Base-by-base conservation (phyloP, 805 yeast species). In the Yarrowia osloensis region DNA sequence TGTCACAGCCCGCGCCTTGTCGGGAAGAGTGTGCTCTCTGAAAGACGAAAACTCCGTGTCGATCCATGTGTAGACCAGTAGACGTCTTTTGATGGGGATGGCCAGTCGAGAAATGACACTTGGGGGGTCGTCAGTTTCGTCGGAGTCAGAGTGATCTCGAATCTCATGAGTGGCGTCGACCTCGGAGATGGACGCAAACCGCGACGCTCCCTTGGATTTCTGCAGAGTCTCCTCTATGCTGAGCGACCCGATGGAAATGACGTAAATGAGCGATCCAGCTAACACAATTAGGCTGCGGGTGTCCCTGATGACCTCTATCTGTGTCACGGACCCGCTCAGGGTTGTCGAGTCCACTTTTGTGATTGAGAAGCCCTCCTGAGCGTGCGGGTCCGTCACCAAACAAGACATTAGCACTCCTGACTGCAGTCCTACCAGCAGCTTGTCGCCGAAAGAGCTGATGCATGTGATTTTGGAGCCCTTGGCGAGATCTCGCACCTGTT, bases 121-220 rank as follows among this genome's bases (percentile, higher is more conserved):
- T 12, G 47, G 49, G 1, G 49, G 35, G n/a, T 57, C 57, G 11
- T 50, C n/a, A 29, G 6, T 31, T 40, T 40, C 37, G 37, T 57
- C 63, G 13, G 22, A 24, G 3, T 26, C 40, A 2, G 47, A n/a
- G 19, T n/a, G 17, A n/a, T 22, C 22, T 24, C 21, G 11, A 7
- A 61, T 46, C 13, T 44, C 40, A 5, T 61, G 54, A 8, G 52
- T 61, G 12, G 66, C 52, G 42, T 46, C 52, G 4, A 69, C 68
- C 4, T 71, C 72, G 24, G 70, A 72, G 13, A 55, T 63, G 0
- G 67, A 37, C 2, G 73, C 72, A 62, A 76, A 74, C 19, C 73
- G 61, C 21, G 76, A 72, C 1, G 77, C 74, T 59, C 79, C 79
- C 44, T 76, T 76, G 15, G 78, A 74, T 47, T 78, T 75, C 28